Evolutionary conservation across 768 basidiomycete species (phyloP), one percentile per base, ranked within the genome.

Genomic region (Myochromella boudieri): DNA sequence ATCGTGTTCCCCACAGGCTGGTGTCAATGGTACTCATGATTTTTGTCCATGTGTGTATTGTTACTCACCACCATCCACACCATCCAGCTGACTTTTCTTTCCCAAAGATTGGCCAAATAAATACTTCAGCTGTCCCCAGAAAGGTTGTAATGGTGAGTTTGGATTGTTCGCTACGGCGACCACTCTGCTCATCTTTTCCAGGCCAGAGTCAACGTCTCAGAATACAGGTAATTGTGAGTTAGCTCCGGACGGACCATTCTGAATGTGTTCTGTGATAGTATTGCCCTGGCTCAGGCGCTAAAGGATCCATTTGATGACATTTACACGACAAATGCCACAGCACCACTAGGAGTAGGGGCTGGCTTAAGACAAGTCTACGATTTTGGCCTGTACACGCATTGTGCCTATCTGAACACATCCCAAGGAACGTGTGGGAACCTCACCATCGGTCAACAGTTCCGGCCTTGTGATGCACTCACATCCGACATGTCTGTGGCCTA

Each of bases 311-410:
- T 85, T 39, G 60, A 70, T 32, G 78, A 75, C 20, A 70, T 92
- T 10, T 88, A 88, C 64, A 79, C 86, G n/a, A 61, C 59, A 37
- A 84, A 90, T 61, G 70, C 80, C 18, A 78, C 79, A 26, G 74
- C 77, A 33, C 82, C 87, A 3, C 77, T 91, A 2, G 74, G 72
- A 38, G 60, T 66, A 38, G 58, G 69, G 37, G 68, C 70, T 11
- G 90, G 90, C 15, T 67, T 91, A 46, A 80, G 89, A 56, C 77
- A 83, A 61, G 65, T 73, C 49, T 92, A 92, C 68, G 69, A 81
- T 49, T 91, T 85, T 53, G 90, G 90, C n/a, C 70, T 92, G 20
- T 92, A 91, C 67, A 80, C 82, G 15, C 80, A 87, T 61, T 92
- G 90, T 56, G 89, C 76, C 56, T 91, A 84, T 56, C 69, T 85